Percentiles rank a stretch among this genome's conserved stretches.
phyloP scores from a whole-genome alignment of 192 early-diverging fungal species.

The Coemansia sp. region DNA sequence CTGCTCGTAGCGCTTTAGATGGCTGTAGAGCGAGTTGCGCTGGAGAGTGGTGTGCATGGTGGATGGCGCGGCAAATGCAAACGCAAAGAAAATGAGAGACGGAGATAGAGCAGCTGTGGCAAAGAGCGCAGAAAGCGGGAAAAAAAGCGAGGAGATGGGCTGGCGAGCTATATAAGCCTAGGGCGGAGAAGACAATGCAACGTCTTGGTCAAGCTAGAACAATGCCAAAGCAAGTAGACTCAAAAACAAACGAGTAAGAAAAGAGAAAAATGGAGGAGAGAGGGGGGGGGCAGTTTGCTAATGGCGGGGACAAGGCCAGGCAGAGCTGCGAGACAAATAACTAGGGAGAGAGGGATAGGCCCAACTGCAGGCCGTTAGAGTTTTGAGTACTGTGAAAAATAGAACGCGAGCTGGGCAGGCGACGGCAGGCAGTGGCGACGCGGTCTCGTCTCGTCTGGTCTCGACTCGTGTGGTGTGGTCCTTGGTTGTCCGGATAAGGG shows the following conservation, averaged over 20 bases:
- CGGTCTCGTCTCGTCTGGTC: neutral
- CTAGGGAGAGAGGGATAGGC: neutral
- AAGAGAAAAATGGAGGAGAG: neutral
- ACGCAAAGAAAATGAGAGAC: neutral
- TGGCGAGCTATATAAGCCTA: neutral
- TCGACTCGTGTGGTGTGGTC: no score
- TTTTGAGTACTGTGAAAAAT: neutral
- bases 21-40: slow-evolving; percentile 6
- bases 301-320: neutral
- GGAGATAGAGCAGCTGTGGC: neutral
- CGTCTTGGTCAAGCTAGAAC: neutral
- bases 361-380: neutral
- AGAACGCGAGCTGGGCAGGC: neutral
- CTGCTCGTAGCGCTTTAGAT: neutral
- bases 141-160: neutral
- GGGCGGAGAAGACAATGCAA: neutral
- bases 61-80: neutral
- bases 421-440: neutral
- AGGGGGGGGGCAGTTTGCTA: neutral
- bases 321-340: neutral
- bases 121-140: neutral
- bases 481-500: neutral
- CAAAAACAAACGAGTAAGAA: neutral
- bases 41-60: slow-evolving; percentile 41
- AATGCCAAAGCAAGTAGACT: neutral